phyloP scores from a whole-genome alignment of 768 basidiomycete genomes.

The Lactarius psammicola region DNA sequence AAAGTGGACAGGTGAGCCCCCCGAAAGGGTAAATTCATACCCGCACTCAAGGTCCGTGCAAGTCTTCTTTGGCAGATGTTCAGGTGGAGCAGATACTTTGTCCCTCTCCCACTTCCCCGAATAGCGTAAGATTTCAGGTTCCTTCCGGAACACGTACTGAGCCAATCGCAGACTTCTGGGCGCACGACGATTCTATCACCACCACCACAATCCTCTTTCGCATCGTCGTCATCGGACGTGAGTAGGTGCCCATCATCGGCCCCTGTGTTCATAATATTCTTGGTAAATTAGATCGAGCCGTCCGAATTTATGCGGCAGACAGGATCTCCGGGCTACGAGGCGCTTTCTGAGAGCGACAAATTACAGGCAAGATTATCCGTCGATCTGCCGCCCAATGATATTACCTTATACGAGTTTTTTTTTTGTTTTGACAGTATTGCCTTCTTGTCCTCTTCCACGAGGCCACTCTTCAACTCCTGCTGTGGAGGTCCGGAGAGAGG shows the following conservation, averaged over 20 bases:
- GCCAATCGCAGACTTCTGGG: background rate
- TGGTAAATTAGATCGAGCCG: conserved; percentile 6
- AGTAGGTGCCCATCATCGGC: conserved; percentile 3
- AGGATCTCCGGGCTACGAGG: conserved; percentile 27
- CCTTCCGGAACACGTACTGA: background rate
- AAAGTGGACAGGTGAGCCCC: conserved; percentile 18
- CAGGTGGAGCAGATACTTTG: conserved; percentile 8
- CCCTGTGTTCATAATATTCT: background rate
- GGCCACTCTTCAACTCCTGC: conserved; percentile 65
- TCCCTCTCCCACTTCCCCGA: background rate
- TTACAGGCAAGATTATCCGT: conserved; percentile 20
- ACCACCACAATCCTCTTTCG: background rate
- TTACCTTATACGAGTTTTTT: background rate
- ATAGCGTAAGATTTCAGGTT: conserved; percentile 10
- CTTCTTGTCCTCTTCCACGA: conserved; percentile 70
- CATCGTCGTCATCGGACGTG: conserved; percentile 9
- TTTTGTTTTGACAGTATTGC: conserved; percentile 66
- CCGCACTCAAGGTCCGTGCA: background rate
- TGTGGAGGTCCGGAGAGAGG: conserved; percentile 68
- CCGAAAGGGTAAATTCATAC: conserved; percentile 2
- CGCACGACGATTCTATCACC: conserved; percentile 5
- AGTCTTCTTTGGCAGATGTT: conserved; percentile 16
- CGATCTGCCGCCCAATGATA: background rate
- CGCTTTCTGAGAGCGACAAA: conserved; percentile 25
- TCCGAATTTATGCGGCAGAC: conserved; percentile 14